A percentile compares a stretch with the other conserved stretches of the same genome.
Conservation (phyloP, 140 eudicot genomes). For the Ambrosia hybrid region DNA sequence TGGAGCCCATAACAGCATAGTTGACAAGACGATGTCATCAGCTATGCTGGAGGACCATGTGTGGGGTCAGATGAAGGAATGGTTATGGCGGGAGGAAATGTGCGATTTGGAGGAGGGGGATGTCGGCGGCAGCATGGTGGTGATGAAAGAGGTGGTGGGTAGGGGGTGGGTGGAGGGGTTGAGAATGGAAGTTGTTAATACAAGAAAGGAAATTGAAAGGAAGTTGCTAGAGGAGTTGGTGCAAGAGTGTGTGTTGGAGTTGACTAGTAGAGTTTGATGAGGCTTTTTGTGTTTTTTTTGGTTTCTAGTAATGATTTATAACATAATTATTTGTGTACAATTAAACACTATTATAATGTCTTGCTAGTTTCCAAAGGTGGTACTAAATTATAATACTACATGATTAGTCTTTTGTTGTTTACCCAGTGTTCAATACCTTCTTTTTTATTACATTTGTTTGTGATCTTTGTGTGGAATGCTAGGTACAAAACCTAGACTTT, state of each 20-base stretch:
- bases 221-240: too few relatives aligned
- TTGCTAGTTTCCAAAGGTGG: conserved; percentile 26
- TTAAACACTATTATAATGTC: conserved; percentile 31
- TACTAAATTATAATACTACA: conserved; percentile 26
- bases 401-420: conserved; percentile 26
- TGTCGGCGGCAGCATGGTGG: too few relatives aligned
- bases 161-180: too few relatives aligned
- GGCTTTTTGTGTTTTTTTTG: too few relatives aligned
- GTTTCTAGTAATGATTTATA: too few relatives aligned
- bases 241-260: too few relatives aligned
- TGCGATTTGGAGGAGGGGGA: conserved; percentile 41
- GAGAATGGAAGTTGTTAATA: too few relatives aligned
- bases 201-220: too few relatives aligned
- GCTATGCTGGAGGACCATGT: conserved; percentile 46
- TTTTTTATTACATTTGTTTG: neutral
- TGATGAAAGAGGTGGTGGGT: too few relatives aligned
- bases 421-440: conserved; percentile 27
- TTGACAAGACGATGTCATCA: conserved; percentile 26
- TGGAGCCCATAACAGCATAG: conserved; percentile 20
- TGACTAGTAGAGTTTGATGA: too few relatives aligned
- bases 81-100: conserved; percentile 55
- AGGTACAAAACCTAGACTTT: conserved; percentile 18
- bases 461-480: conserved; percentile 9
- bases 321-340: neutral
- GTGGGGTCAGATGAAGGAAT: conserved; percentile 69